Evolutionary conservation across 257 asterid genomes (phyloP).

Genomic region (Capsicum rhomboideum): DNA sequence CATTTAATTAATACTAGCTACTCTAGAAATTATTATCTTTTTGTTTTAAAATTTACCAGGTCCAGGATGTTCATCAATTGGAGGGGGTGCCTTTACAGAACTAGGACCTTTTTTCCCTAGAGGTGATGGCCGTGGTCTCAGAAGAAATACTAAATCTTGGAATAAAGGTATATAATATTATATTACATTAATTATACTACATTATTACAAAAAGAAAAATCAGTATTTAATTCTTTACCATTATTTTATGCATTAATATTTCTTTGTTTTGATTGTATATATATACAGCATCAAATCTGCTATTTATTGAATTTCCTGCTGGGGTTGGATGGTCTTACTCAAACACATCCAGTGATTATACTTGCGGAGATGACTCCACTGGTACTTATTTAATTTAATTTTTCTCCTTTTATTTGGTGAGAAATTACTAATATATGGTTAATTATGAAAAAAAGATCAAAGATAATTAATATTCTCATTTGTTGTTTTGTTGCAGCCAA

Average conservation of each 20-base stretch:
- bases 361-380: conserved; percentile 27
- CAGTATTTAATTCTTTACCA: not conserved
- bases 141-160: conserved; percentile 25
- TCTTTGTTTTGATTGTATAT: not conserved
- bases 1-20: not conserved
- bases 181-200: not conserved
- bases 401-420: not conserved
- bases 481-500: conserved; percentile 10
- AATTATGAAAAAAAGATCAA: not conserved
- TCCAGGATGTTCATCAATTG: conserved; percentile 36
- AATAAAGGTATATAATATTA: conserved; percentile 23
- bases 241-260: not conserved
- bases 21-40: not conserved
- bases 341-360: conserved; percentile 22
- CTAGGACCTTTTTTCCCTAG: conserved; percentile 30
- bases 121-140: conserved; percentile 33
- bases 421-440: not conserved
- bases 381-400: conserved; percentile 1
- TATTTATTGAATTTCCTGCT: conserved; percentile 32
- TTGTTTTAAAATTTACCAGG: conserved; percentile 6
- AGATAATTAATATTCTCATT: not conserved
- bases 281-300: conserved; percentile 25
- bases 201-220: not conserved
- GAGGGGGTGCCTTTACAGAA: conserved; percentile 38
- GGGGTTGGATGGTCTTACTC: conserved; percentile 42